Base-by-base conservation (phyloP, 495 filamentous ascomycete genomes). In the Trichoderma reesei region DNA sequence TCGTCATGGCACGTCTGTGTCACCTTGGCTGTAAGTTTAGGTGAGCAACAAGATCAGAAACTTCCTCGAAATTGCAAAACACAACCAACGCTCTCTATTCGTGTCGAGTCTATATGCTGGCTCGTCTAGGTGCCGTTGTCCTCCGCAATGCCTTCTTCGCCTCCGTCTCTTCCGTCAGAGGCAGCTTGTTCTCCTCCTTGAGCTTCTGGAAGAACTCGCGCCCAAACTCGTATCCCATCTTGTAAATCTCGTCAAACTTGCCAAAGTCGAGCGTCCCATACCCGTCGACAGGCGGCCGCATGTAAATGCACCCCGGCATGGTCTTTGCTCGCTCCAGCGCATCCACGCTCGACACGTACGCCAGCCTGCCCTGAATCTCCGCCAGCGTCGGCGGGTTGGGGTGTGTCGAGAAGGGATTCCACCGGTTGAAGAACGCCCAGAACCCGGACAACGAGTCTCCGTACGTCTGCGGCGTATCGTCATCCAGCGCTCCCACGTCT, bases 191-290 rank as follows among this genome's bases (percentile, higher is more conserved):
- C 71, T 93, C 78, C 46, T 88, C 88, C 70, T 83, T 85, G 67
- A 97, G 72, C 64, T 85, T 79, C 37, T 81, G 83, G 48, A 98
- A 73, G 74, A 86, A 96, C 64, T 88, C 81, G 73, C 86, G 88
- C 18, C 92, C 94, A 76, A 86, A 98, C 39, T 82, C 76, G 72
- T 95, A 96, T 3, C 94, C 95, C 2, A 96, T 80, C 68, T 86
- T 79, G 70, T 93, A 96, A 65, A 99, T 97, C 78, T 98, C 94
- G 66, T 96, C 92, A 74, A 99, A 98, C 73, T 92, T 96, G 62
- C 84, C 89, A 78, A 99, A 99, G 54, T 98, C 95, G 61, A 99
- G 75, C 8, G 94, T 99, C 0, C 92, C 94, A 65, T 95, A 98
- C 6, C 84, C 80, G 69, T 98, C 95, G 63, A 99, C 88, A 3